Base-by-base conservation (phyloP, 2,329 filamentous ascomycete species). In the Penicillium sp. region DNA sequence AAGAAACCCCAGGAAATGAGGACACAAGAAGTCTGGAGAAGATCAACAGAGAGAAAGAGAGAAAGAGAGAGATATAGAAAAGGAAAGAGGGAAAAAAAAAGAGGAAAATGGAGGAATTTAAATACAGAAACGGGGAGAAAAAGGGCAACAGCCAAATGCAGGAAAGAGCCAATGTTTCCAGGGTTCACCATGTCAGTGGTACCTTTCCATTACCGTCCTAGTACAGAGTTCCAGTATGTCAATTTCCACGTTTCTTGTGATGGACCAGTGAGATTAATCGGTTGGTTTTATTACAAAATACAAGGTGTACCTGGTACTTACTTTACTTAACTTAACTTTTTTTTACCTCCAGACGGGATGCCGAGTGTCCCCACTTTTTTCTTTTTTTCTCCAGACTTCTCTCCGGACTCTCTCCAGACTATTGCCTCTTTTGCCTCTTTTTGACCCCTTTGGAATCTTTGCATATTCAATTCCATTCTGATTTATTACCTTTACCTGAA, bases 81-180 rank as follows among this genome's bases (percentile, higher is more conserved):
- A 29, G 37, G 9, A 42, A 27, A 6, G 25, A 33, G 5, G 29
- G 4, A 10, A 15, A 41, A 23, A 15, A 15, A 5, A 5, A 17
- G 57, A 25, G 40, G 40, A 25, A 52, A 50, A 12, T 4, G 15
- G 27, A 57, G 21, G 31, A 38, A 35, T 55, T 55, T 65, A 63
- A 63, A 64, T 64, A 63, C 27, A 43, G 40, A 56, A 61, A 56
- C 37, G 46, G 43, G 15, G 47, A 49, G 17, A 19, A 23, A 55
- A 45, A 46, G 50, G 52, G 47, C 27, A 62, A 57, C 57, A 40
- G 47, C 57, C 56, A 29, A 50, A 65, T 61, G 64, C 64, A 62
- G 62, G 56, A 21, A 57, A 38, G 54, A 37, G 19, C 29, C 45
- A 31, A 51, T 25, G 31, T 29, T 35, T 29, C 54, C 54, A 38